Percentiles rank a stretch among this genome's conserved stretches.
These are phyloP conservation scores for Gaeumannomyces tritici DNA, from an alignment of 2,329 filamentous ascomycete genomes.

Conservation along the genomic window DNA sequence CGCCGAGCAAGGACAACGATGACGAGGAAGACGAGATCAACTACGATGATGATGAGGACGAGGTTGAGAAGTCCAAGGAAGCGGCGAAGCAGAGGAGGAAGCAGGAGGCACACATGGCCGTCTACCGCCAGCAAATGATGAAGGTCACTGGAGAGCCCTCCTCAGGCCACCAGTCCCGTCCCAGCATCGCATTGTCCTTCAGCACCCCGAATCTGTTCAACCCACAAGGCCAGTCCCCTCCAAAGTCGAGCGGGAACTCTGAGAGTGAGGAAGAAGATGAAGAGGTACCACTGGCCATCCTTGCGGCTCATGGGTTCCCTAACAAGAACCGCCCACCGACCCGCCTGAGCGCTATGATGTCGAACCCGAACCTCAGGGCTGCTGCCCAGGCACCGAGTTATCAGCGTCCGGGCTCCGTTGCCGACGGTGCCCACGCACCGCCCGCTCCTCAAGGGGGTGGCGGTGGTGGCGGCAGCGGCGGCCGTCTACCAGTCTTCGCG, in stretches of 20 bases:
- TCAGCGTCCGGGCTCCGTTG: constrained; percentile 44
- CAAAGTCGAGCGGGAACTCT: constrained; percentile 22
- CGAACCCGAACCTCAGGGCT: constrained; percentile 62
- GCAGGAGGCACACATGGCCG: constrained; percentile 81
- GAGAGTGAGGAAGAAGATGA: constrained; percentile 71
- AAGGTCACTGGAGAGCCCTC: constrained; percentile 75
- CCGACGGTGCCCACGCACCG: constrained; percentile 37
- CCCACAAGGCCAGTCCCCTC: constrained; percentile 23
- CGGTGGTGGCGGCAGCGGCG: constrained; percentile 22
- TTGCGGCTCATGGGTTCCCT: constrained; percentile 84
- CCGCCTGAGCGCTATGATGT: constrained; percentile 52
- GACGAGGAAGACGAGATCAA: constrained; percentile 54
- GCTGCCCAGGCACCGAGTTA: constrained; percentile 30
- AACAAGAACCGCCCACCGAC: constrained; percentile 66
- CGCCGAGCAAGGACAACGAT: constrained; percentile 40
- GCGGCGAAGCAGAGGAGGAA: constrained; percentile 70
- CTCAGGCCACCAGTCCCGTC: constrained; percentile 36
- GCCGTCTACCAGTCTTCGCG: constrained; percentile 69
- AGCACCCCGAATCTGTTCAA: constrained; percentile 52
- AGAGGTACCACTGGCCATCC: constrained; percentile 75
- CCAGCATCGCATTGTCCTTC: constrained; percentile 44
- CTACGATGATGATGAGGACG: constrained; percentile 70
- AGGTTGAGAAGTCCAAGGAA: constrained; percentile 63
- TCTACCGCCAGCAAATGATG: constrained; percentile 94
- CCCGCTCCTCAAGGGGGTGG: constrained; percentile 14